Percentiles rank a stretch among this genome's conserved stretches.
These are phyloP conservation scores for Turnera subulata DNA, from an alignment of 345 rosid species.

Conservation along the genomic window DNA sequence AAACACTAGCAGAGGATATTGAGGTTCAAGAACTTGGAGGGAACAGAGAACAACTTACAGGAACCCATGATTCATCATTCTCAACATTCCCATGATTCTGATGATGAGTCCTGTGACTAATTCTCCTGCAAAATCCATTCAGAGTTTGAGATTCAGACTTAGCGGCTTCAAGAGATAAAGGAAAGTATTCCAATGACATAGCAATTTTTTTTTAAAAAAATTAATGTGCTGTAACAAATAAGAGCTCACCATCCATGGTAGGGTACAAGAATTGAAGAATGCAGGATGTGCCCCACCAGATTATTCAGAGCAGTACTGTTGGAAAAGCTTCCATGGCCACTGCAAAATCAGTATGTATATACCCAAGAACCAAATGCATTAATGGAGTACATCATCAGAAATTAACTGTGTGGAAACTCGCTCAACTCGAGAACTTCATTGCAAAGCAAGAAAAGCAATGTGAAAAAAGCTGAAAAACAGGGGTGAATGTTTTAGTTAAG, in stretches of 20 bases:
- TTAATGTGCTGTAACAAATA: no score
- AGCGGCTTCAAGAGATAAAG: no score
- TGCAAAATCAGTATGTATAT: no score
- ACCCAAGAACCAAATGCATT: neutral
- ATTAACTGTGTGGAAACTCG: no score
- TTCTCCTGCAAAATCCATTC: slow-evolving; percentile 19
- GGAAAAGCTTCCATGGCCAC: slow-evolving; percentile 35
- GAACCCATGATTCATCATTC: slow-evolving; percentile 31
- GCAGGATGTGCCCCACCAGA: slow-evolving; percentile 24
- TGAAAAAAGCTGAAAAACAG: no score
- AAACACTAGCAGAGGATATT: no score
- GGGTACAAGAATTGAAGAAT: slow-evolving; percentile 32
- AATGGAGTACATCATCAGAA: no score
- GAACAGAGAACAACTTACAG: neutral
- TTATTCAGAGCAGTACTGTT: slow-evolving; percentile 17
- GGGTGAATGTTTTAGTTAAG: neutral
- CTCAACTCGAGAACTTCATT: no score
- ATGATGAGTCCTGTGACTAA: slow-evolving; percentile 31
- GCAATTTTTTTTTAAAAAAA: no score
- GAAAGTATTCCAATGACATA: no score
- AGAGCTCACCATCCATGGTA: slow-evolving; percentile 28
- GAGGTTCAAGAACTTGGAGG: neutral
- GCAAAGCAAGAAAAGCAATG: neutral
- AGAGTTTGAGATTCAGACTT: neutral
- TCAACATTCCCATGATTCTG: slow-evolving; percentile 33